Evolutionary conservation across 140 eudicot species (phyloP).

Genomic region (Ambrosia hybrid): DNA sequence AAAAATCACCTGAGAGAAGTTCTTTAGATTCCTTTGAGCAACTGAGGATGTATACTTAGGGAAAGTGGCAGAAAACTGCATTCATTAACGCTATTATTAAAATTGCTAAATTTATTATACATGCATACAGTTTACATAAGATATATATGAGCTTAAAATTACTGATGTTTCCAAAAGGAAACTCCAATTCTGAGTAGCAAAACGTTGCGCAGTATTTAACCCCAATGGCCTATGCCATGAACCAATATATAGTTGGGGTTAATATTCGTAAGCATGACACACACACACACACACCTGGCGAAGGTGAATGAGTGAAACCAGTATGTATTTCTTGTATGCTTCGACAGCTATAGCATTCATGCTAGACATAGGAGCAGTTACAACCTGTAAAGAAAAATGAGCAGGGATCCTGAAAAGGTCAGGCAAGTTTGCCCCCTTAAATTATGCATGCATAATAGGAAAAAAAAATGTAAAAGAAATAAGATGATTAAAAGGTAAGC

Average conservation of each 20-base stretch:
- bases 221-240: not conserved
- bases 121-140: constrained; percentile 8
- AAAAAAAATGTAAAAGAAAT: constrained; percentile 1
- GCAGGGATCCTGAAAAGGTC: constrained; percentile 5
- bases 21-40: constrained; percentile 92
- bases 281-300: constrained; percentile 75
- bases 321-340: constrained; percentile 91
- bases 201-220: not conserved
- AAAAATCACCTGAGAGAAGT: constrained; percentile 68
- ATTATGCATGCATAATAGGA: constrained; percentile 1
- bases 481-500: constrained; percentile 11
- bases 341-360: constrained; percentile 85
- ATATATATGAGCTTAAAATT: not conserved
- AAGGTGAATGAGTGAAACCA: constrained; percentile 92
- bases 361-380: constrained; percentile 89
- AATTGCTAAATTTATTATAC: constrained; percentile 5
- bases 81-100: not conserved
- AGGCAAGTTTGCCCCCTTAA: not conserved
- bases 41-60: constrained; percentile 94
- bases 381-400: constrained; percentile 59
- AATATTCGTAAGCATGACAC: constrained; percentile 5
- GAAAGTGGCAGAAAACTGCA: constrained; percentile 74
- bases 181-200: too few relatives aligned
- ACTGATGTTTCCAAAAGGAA: constrained; percentile 11
- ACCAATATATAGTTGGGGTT: not conserved